These are phyloP conservation scores for Boletus subcaerulescens DNA, from an alignment of 768 basidiomycete species.

Conservation along the genomic window DNA sequence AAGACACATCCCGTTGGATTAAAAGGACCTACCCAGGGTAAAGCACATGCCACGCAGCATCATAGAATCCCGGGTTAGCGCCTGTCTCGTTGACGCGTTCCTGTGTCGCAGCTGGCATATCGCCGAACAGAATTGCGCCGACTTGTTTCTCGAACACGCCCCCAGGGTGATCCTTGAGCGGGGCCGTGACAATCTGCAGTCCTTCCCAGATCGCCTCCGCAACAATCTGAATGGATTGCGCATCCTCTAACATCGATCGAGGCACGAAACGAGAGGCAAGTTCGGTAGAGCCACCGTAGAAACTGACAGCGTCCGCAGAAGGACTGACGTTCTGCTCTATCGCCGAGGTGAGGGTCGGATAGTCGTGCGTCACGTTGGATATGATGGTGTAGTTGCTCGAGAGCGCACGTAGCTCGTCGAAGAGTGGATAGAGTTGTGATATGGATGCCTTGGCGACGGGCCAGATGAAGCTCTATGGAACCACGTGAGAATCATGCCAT, in stretches of 20 bases:
- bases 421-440: slow-evolving; percentile 12
- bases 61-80: slow-evolving; percentile 19
- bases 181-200: slow-evolving; percentile 1
- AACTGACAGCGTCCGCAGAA: not conserved
- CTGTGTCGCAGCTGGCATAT: slow-evolving; percentile 10
- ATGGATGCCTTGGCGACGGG: slow-evolving; percentile 3
- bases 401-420: slow-evolving; percentile 11
- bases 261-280: slow-evolving; percentile 17
- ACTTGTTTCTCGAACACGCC: not conserved
- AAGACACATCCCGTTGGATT: not conserved
- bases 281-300: slow-evolving; percentile 11
- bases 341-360: slow-evolving; percentile 9
- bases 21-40: slow-evolving; percentile 2
- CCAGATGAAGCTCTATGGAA: slow-evolving; percentile 9
- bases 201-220: slow-evolving; percentile 21
- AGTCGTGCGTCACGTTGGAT: slow-evolving; percentile 12
- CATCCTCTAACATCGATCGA: slow-evolving; percentile 4
- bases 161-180: not conserved
- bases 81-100: slow-evolving; percentile 13
- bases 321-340: slow-evolving; percentile 6
- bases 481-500: not conserved
- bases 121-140: slow-evolving; percentile 6
- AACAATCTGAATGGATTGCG: not conserved
- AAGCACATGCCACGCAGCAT: slow-evolving; percentile 14
- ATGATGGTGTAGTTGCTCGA: slow-evolving; percentile 10